phyloP scores from a whole-genome alignment of 805 yeast genomes.

The Lachancea meyersii region DNA sequence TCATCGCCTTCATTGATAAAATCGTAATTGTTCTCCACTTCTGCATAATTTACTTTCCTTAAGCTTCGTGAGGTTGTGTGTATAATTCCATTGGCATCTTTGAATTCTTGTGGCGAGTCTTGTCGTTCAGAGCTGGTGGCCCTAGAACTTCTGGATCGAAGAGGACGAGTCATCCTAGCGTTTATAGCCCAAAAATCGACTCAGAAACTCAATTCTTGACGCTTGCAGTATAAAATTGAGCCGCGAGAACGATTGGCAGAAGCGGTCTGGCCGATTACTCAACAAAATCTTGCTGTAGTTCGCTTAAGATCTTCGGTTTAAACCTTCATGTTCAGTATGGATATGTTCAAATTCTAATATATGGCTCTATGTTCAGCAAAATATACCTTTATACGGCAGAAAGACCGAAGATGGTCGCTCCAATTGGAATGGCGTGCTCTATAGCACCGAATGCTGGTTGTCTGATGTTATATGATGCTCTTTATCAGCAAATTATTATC shows the following conservation, averaged over 20 bases:
- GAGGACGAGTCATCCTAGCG: conserved; percentile 7
- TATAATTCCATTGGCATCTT: conserved; percentile 26
- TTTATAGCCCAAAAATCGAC: not conserved
- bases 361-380: too few relatives aligned
- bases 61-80: conserved; percentile 32
- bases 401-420: too few relatives aligned
- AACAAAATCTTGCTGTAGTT: not conserved
- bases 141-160: conserved; percentile 15
- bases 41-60: conserved; percentile 34
- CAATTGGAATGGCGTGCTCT: too few relatives aligned
- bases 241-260: not conserved
- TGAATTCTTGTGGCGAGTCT: conserved; percentile 13
- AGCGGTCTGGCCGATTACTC: not conserved
- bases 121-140: conserved; percentile 4
- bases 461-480: too few relatives aligned
- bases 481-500: too few relatives aligned
- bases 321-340: too few relatives aligned
- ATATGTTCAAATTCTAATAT: too few relatives aligned
- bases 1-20: conserved; percentile 12
- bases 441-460: too few relatives aligned
- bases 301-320: too few relatives aligned
- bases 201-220: not conserved
- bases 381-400: too few relatives aligned
- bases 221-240: not conserved
- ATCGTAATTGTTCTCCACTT: conserved; percentile 24